Conservation (phyloP, 768 basidiomycete species). For the Nidularia sp. region DNA sequence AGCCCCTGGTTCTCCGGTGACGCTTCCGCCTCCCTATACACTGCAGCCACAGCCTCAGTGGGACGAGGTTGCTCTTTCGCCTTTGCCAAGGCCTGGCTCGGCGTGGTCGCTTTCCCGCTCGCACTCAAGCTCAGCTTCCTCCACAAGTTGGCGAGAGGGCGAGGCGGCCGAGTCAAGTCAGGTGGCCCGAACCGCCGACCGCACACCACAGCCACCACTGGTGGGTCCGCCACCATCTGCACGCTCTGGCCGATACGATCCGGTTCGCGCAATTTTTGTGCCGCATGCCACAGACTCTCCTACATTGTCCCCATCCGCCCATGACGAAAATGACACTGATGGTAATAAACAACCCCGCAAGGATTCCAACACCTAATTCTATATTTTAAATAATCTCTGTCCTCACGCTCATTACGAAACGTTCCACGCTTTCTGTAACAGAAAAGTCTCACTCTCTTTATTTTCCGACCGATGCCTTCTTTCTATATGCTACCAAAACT, state of each 20-base stretch:
- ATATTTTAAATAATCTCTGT: conserved; percentile 1
- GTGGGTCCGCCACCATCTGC: conserved; percentile 18
- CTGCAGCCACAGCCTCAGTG: conserved; percentile 67
- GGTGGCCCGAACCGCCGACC: neutral
- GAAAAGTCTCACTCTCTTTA: conserved; percentile 18
- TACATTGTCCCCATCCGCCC: conserved; percentile 11
- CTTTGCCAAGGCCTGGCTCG: conserved; percentile 30
- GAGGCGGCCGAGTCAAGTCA: too few species aligned
- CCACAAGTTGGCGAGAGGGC: neutral
- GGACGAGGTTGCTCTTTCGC: conserved; percentile 40
- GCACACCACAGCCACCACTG: conserved; percentile 11
- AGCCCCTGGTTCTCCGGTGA: conserved; percentile 18
- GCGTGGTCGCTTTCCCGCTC: conserved; percentile 30
- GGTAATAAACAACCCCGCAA: conserved; percentile 12
- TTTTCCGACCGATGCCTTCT: conserved; percentile 11
- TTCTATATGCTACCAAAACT: conserved; percentile 20
- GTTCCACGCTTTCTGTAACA: conserved; percentile 18
- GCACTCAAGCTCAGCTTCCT: conserved; percentile 13
- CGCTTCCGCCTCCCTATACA: conserved; percentile 55
- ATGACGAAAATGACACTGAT: conserved; percentile 11
- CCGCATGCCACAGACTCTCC: conserved; percentile 22
- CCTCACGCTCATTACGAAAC: conserved; percentile 23
- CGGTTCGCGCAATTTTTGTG: conserved; percentile 43
- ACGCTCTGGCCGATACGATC: conserved; percentile 47
- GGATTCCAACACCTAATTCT: conserved; percentile 7